Base-by-base conservation (phyloP, 2,329 filamentous ascomycete genomes). In the Penicillium capsulatum region DNA sequence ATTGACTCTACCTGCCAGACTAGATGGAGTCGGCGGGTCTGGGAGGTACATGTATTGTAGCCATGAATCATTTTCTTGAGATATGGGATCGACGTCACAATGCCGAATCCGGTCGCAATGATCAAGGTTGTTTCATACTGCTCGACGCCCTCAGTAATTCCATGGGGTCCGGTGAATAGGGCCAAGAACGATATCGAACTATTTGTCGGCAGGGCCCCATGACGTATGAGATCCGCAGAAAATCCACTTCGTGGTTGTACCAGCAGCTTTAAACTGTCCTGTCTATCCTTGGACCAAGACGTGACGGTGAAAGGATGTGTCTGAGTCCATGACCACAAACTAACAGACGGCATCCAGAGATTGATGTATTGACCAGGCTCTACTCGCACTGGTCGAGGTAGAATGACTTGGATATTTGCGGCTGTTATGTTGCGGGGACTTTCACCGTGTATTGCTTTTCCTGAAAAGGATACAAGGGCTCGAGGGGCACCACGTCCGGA, bases 1-100 rank as follows among this genome's bases (percentile, higher is more conserved):
- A 28, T 28, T 27, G 36, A 47, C 26, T 54, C 33, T 38, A 65
- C 37, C 42, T 65, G 50, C 59, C 57, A 66, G 7, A 67, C 51
- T 6, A 67, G 47, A 52, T 65, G 50, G 13, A 67, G 50, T 10
- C 53, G 44, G 34, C 53, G 49, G 36, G 56, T 54, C 14, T 45
- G 45, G 31, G 51, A 47, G 17, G 51, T 54, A 32, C 45, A 53
- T 15, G 58, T 58, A 24, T 64, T 62, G 38, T 64, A 63, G 16
- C 57, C 48, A 34, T 65, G 44, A 30, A 69, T 58, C 13, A 66
- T 50, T 47, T 65, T 41, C 40, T 63, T 64, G 7, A 67, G 41
- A 42, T 66, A 63, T 14, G 53, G 57, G 29, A 67, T 47, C n/a
- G 55, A 45, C 11, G 42, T 50, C 9, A 53, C 54, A 20, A 68